Evolutionary conservation across 2,329 filamentous ascomycete species (phyloP), one percentile per base, ranked within the genome.

Genomic region (Chrysoporthe deuterocubensis): DNA sequence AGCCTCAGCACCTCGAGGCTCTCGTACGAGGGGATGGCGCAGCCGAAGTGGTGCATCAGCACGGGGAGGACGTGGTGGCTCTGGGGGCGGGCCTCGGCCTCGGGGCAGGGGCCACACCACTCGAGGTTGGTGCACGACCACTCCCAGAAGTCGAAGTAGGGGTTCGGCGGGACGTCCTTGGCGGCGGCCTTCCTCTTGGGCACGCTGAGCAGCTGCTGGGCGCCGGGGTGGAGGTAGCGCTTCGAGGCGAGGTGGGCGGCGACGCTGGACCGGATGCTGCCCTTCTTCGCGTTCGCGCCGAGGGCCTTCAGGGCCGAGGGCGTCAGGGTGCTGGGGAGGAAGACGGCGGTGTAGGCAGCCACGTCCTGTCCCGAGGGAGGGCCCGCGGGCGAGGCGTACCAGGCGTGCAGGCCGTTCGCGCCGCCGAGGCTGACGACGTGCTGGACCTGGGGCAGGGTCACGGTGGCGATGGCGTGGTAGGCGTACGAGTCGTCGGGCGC

Each of bases 1-100:
- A 84, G 80, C 46, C 83, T 83, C 43, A 93, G 82, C 32, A 90
- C 80, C 70, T 85, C 81, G 14, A 94, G 79, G 1, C 86, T 82
- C 72, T 92, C 89, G 76, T 90, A 90, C 11, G 85, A 87, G 0
- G 91, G 91, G 26, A 88, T 88, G 1, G 87, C 86, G 78, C 91
- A 94, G 62, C 90, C 90, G 76, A 93, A 93, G 77, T 94, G 91
- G 78, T 93, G 91, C 84, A 93, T 93, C 66, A 93, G 83, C 21
- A 93, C 81, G 2, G 91, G 91, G 9, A 93, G 83, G 7, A 92
- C 82, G 72, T 91, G 90, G 78, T 94, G 91, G 62, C 85, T 86
- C 64, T 81, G 83, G 4, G 85, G 83, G 37, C 82, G 78, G 14
- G 64, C 67, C 18, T 81, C 82, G 3, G 89, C 86, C 46, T 79